Evolutionary conservation across 805 yeast species (phyloP), one percentile per base, ranked within the genome.

Genomic region (Cyberlindnera euphorbiae): DNA sequence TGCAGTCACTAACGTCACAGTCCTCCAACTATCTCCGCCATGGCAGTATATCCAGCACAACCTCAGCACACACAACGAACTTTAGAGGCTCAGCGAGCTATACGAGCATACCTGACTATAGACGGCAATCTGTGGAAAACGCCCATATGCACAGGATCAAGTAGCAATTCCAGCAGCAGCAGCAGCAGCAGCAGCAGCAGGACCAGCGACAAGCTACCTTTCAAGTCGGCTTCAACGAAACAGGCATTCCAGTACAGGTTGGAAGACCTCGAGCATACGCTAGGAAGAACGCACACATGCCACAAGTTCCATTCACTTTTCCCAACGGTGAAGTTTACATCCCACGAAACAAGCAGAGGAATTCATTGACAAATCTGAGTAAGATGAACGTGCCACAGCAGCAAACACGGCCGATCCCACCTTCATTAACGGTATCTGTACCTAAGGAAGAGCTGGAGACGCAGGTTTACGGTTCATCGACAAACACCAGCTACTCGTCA

Each of bases 321-420:
- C 59, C 59, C 15, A 54, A 54, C 26, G 59, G 59, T 27, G 59
- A 54, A 26, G 47, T 53, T 6, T 54, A 54, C 33, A 52, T 47
- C 9, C 59, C 59, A 26, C 40, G 59, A 30, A 42, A 44, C 33
- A 53, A 47, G 34, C 58, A 54, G 23, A 32, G 50, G 30, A 38
- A 38, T 24, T 48, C 53, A 1, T 29, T 25, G 23, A 38, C 47
- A 1, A 50, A 43, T 19, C 19, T 46, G 12, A 32, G 19, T n/a
- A 32, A 40, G 5, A 14, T 45, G 15, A 26, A 33, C 15, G 17
- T 32, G 6, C 29, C 34, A 3, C 21, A 12, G 18, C 14, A 13
- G 18, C 29, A 17, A 26, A n/a, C n/a, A n/a, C n/a, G n/a, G n/a
- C n/a, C n/a, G n/a, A n/a, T n/a, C n/a, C 16, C 17, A 15, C 19